Evolutionary conservation across 768 basidiomycete genomes (phyloP), one percentile per base, ranked within the genome.

Genomic region (Galerina sulciceps): DNA sequence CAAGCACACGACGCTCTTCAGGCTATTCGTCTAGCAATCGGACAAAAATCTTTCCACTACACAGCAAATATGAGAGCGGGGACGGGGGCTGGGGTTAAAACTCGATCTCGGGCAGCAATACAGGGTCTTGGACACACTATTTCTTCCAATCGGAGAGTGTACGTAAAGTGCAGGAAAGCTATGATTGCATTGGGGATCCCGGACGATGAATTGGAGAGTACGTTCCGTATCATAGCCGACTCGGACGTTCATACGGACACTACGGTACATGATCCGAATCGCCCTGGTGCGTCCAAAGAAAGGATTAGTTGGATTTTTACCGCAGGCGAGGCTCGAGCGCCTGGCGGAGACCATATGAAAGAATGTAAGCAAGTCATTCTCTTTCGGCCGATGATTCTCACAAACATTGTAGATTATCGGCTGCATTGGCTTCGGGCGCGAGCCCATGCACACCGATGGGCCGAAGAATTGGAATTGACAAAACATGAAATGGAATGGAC

Each of bases 401-500:
- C 20, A 42, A 9, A 18, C 8, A 17, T 6, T 4, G n/a, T 8
- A 54, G 53, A 43, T 31, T 15, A 42, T 5, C 22, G 53, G 3
- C 9, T 54, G 8, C 40, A 54, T 23, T 54, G 53, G 53, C 40
- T 54, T 8, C 40, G 53, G 1, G 53, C 53, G 8, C 40, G 41
- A 17, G 53, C 53, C 3, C 53, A 44, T 14, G 14, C 9, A 1
- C 17, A 43, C 5, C 22, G 53, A 4, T 54, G 53, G 53, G 18
- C 11, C 3, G 41, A 54, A 26, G 53, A 54, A 43, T 10, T n/a
- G 4, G 20, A n/a, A n/a, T 20, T 54, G 8, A 54, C 53, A 2
- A 2, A 34, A 9, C 26, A 31, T 26, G 53, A 54, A 45, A 54
- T 54, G 53, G 41, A 44, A 17, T 54, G 53, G 53, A 44, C 43